Evolutionary conservation across 441 rosid genomes (phyloP), one percentile per base, ranked within the genome.

Genomic region (Erodium texanum): DNA sequence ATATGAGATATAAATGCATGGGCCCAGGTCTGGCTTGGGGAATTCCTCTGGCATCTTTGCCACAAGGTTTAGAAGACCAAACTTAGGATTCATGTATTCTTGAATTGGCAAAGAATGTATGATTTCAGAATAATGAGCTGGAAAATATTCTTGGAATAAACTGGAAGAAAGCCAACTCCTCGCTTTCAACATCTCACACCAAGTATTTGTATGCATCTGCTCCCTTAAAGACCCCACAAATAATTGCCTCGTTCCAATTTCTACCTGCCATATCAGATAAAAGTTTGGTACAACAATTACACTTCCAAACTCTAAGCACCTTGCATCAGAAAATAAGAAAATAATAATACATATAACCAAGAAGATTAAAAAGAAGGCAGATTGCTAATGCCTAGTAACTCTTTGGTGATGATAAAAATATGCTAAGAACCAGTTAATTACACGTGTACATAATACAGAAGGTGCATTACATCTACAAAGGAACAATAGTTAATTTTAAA

Each of bases 151-250:
- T 77, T 81, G 77, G 73, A 95, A 92, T 72, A 87, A 78, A 54
- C 66, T 79, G 79, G 99, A 83, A 65, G 97, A 85, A 77, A 95
- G 88, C 97, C 96, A 90, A 66, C 93, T 96, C 79, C 87, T 87
- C 83, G 92, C 77, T 79, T 90, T 90, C 79, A 95, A 70, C 76
- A 70, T 87, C 81, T 92, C 96, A 74, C 89, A 79, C 80, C 92
- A 84, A 69, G 73, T 83, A 75, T 81, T 84, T 24, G 86, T 79
- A 70, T 84, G 85, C 54, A 80, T 73, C 69, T 71, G 86, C 41
- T 89, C 93, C 78, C 82, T 79, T 29, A 95, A 72, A 69, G 96
- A 84, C 62, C 98, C 99, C 80, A 83, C 76, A 73, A 87, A 89
- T 5, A 76, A 14, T 73, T 95, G 98, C 71, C 76, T 83, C 27